phyloP scores from a whole-genome alignment of 345 rosid species.

The Salix viminalis region DNA sequence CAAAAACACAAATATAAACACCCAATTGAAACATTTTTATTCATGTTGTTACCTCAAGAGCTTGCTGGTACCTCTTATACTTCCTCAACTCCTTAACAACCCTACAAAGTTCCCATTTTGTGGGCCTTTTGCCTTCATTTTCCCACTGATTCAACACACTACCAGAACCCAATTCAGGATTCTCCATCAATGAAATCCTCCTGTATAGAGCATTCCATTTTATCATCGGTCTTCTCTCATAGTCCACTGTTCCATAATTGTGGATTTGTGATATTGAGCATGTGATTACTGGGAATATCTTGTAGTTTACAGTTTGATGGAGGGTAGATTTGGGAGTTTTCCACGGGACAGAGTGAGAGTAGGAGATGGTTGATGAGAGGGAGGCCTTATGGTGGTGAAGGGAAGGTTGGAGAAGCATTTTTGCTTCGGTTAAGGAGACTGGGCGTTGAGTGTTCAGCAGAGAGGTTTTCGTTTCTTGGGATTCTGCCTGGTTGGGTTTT shows the following conservation, averaged over 20 bases:
- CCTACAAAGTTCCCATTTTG: constrained; percentile 87
- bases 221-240: constrained; percentile 62
- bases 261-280: constrained; percentile 68
- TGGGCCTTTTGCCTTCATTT: constrained; percentile 56
- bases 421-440: background rate
- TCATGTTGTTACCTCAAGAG: constrained; percentile 61
- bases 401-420: constrained; percentile 55
- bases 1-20: background rate
- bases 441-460: background rate
- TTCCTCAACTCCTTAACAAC: constrained; percentile 89
- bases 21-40: background rate
- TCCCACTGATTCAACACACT: constrained; percentile 67
- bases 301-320: constrained; percentile 15
- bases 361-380: constrained; percentile 42
- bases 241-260: constrained; percentile 71
- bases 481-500: too few relatives aligned
- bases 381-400: constrained; percentile 40
- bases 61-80: constrained; percentile 60
- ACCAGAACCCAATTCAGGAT: constrained; percentile 70
- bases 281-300: constrained; percentile 18
- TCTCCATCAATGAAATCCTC: constrained; percentile 70
- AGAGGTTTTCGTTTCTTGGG: background rate
- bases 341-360: constrained; percentile 33
- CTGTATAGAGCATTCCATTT: constrained; percentile 77
- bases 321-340: constrained; percentile 17